phyloP scores from a whole-genome alignment of 73 alveolate species.

The Tetrahymena borealis region DNA sequence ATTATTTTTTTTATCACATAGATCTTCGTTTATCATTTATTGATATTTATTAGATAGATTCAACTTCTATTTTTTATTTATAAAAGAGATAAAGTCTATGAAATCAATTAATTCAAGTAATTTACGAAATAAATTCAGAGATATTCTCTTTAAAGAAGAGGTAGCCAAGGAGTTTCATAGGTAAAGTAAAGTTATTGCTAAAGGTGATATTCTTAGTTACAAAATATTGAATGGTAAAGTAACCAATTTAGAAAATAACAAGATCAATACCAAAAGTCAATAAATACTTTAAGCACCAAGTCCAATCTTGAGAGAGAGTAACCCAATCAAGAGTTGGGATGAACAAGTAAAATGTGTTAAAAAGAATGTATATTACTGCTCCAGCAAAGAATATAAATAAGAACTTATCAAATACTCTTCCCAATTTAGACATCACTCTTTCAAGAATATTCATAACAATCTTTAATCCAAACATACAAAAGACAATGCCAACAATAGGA shows the following conservation, averaged over 20 bases:
- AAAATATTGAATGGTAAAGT: background rate
- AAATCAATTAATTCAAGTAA: background rate
- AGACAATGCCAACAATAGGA: background rate
- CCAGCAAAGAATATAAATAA: background rate
- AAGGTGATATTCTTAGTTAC: background rate
- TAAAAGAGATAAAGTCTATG: background rate
- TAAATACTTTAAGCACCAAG: background rate
- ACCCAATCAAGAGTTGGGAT: background rate
- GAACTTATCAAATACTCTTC: background rate
- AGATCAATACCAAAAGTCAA: background rate
- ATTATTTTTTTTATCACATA: too few relatives aligned
- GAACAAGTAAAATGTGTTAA: background rate
- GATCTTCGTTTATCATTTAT: too few relatives aligned
- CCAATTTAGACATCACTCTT: background rate
- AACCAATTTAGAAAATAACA: background rate
- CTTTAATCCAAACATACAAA: background rate
- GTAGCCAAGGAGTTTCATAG: background rate
- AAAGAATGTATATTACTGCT: background rate
- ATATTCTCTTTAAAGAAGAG: background rate
- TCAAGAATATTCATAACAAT: background rate
- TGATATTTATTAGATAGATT: too few relatives aligned
- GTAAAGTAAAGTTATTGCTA: background rate
- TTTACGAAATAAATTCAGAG: background rate
- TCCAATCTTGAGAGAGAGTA: background rate
- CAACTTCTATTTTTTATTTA: background rate